A percentile compares a stretch with the other conserved stretches of the same genome.
Evolutionary conservation across 1,284 basidiomycete species (phyloP).

Genomic region (Puccinia hordei): DNA sequence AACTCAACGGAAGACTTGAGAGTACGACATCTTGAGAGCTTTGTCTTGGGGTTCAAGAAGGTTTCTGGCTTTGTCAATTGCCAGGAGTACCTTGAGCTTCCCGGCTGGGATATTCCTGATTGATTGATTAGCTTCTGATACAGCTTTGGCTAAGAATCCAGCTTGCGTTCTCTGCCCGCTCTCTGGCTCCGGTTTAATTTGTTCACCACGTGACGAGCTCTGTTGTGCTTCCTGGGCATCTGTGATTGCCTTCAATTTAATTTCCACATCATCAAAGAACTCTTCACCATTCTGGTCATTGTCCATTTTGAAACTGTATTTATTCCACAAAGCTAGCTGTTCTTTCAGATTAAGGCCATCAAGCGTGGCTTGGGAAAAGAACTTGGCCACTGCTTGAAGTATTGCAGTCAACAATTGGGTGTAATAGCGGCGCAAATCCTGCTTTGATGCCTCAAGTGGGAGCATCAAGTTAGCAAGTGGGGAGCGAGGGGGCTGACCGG

Average conservation of each 20-base stretch:
- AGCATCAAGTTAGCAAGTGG: background rate
- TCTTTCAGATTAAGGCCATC: background rate
- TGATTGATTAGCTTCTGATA: background rate
- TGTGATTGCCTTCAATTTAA: background rate
- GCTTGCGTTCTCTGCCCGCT: no score
- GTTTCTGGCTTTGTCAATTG: conserved; percentile 10
- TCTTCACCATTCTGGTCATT: no score
- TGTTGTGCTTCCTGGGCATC: no score
- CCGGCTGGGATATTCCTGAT: background rate
- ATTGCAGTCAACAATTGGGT: background rate
- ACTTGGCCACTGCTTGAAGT: background rate
- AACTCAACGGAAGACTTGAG: background rate
- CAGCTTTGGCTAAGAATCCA: background rate
- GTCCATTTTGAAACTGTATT: background rate
- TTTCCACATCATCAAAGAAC: background rate
- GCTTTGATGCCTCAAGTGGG: background rate
- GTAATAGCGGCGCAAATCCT: background rate
- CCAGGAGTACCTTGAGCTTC: background rate
- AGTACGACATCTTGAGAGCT: background rate
- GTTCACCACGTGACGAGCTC: no score
- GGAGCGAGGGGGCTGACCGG: conserved; percentile 8
- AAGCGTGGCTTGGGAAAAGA: background rate
- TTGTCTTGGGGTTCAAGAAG: background rate
- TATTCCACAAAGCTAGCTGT: background rate
- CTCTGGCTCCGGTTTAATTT: no score